A percentile compares a stretch with the other conserved stretches of the same genome.
Evolutionary conservation across 2,329 filamentous ascomycete genomes (phyloP).

Genomic region (Colletotrichum liriopes): DNA sequence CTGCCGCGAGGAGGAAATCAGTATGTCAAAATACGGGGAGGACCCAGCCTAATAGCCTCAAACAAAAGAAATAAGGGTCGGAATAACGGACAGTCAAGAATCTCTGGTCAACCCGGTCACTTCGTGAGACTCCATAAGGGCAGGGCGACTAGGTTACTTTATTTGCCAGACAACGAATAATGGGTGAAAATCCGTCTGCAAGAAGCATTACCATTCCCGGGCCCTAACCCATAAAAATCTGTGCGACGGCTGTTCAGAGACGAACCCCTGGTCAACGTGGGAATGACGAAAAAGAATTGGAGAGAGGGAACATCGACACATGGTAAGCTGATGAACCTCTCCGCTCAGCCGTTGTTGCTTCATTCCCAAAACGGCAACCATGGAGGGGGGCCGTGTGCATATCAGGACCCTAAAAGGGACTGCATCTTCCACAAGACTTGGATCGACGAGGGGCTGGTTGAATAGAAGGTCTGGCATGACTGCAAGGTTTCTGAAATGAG

Average conservation of each 20-base stretch:
- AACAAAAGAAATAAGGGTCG: conserved; percentile 3
- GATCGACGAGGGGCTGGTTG: not conserved
- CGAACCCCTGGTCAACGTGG: conserved; percentile 20
- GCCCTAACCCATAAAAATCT: conserved; percentile 10
- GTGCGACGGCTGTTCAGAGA: not conserved
- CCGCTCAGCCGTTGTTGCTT: conserved; percentile 2
- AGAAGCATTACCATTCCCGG: conserved; percentile 5
- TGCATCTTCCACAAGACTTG: not conserved
- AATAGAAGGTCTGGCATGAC: not conserved
- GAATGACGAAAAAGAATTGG: conserved; percentile 11
- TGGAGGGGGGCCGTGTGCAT: not conserved
- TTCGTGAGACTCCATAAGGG: conserved; percentile 3
- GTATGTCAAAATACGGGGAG: conserved; percentile 11
- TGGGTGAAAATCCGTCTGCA: not conserved
- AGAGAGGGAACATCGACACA: not conserved
- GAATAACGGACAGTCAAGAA: not conserved
- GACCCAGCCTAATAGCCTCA: conserved; percentile 23
- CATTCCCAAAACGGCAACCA: conserved; percentile 9
- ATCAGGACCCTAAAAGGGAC: conserved; percentile 4
- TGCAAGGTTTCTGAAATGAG: conserved; percentile 5
- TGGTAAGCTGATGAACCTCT: not conserved
- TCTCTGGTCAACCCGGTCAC: not conserved
- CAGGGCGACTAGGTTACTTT: conserved; percentile 21
- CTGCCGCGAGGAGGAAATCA: conserved; percentile 12
- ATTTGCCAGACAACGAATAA: conserved; percentile 19